Percentiles rank a stretch among this genome's conserved stretches.
phyloP scores from a whole-genome alignment of 345 rosid genomes.

The Euphorbia tirucalli region DNA sequence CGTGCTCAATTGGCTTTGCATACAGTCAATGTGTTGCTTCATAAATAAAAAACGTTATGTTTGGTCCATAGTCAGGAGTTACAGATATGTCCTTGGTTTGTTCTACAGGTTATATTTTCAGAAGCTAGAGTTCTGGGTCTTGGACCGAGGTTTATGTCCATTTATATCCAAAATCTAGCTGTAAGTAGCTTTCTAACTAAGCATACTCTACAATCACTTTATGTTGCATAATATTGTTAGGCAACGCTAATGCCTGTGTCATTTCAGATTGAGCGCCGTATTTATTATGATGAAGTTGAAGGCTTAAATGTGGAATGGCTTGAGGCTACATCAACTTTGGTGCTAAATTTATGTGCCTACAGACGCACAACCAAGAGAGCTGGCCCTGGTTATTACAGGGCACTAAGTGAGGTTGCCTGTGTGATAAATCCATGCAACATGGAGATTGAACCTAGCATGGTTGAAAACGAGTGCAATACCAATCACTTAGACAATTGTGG shows the following conservation, averaged over 20 bases:
- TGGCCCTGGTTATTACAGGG: conserved; percentile 36
- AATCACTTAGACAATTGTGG: conserved; percentile 3
- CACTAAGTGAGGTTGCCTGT: conserved; percentile 56
- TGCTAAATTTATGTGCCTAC: conserved; percentile 41
- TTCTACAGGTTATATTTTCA: conserved; percentile 59
- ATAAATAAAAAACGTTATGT: not conserved
- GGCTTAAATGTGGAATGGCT: conserved; percentile 77
- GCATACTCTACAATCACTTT: not conserved
- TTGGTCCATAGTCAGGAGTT: not conserved
- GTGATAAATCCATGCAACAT: conserved; percentile 49
- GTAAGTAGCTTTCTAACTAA: conserved; percentile 40
- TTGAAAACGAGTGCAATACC: conserved; percentile 7
- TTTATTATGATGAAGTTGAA: conserved; percentile 76
- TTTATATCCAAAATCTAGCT: conserved; percentile 68
- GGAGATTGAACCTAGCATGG: conserved; percentile 26
- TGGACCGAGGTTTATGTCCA: conserved; percentile 86
- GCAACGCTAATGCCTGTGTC: not conserved
- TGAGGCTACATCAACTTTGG: conserved; percentile 72
- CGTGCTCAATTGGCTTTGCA: not conserved
- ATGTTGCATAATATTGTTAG: not conserved
- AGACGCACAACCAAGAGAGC: conserved; percentile 47
- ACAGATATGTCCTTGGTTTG: not conserved
- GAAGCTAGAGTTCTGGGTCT: conserved; percentile 82
- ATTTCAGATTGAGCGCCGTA: conserved; percentile 72
- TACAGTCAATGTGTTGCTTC: not conserved